Evolutionary conservation across 2,329 filamentous ascomycete species (phyloP), one percentile per base, ranked within the genome.

Genomic region (Metarhizium guizhouense): DNA sequence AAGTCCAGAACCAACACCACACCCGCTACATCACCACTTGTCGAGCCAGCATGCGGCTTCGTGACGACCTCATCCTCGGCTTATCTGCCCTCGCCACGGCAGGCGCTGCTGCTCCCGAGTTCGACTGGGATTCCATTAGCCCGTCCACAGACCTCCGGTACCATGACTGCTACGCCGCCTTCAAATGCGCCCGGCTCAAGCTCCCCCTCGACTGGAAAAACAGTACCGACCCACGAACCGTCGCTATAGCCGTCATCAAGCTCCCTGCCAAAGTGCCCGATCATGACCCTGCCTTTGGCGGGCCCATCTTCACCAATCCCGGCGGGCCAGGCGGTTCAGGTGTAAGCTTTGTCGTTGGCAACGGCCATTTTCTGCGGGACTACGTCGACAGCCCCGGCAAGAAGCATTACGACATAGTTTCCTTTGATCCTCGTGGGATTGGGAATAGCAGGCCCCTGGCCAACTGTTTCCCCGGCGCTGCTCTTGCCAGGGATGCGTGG

Each of bases 251-350:
- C 54, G 67, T 77, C 57, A 62, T 71, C 51, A 72, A 70, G 56
- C 66, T 71, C 11, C 72, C 73, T 0, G 74, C 74, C 29, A 58
- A 58, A 2, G 74, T 76, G 4, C 56, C 67, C 6, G 65, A 70
- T 18, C 38, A 62, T 18, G 68, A 74, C 54, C 65, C 70, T 2
- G 57, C 64, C 38, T 76, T 72, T 53, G 73, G 67, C 42, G 75
- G 75, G 30, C 65, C 74, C 53, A 64, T 77, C 45, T 66, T 77
- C 59, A 61, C 64, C 49, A 76, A 76, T 62, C 74, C 74, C 0
- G 76, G 76, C 47, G 75, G 76, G 0, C 75, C 75, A 0, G 72
- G 74, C 29, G 70, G 65, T n/a, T 73, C 71, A 0, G 75, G 75
- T 11, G 66, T 75, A 3, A 30, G 20, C 0, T 59, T 68, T 13